Base-by-base conservation (phyloP, 805 yeast genomes). In the Candida rishiriensis region DNA sequence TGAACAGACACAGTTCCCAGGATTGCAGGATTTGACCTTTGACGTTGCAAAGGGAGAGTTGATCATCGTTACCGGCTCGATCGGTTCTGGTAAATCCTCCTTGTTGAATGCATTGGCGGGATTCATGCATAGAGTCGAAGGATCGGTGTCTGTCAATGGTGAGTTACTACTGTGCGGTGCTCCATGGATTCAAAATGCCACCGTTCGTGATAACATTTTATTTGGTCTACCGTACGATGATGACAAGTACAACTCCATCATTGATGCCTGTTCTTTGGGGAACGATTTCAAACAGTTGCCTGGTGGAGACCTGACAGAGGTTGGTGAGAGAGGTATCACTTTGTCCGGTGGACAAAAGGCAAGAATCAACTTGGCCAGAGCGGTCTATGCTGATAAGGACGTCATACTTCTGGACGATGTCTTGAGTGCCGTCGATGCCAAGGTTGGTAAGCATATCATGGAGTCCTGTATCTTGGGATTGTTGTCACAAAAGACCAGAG, bases 321-420 rank as follows among this genome's bases (percentile, higher is more conserved):
- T 87, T 53, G 95, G 95, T 49, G 95, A 87, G 60, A 74, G 87
- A 60, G 95, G 95, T 55, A 81, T 87, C 39, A 85, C 93, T 0
- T 65, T 87, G 35, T 83, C 91, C n/a, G 95, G 95, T 44, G 95
- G 95, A 41, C 95, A 87, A 61, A 87, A 87, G 68, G 91, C 95
- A 0, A 75, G 95, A 61, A 75, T 85, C 41, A 78, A 79, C 53
- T 65, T 85, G 48, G 95, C 95, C 3, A 72, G 95, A 57, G 85
- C 90, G 3, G 87, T 84, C 1, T 85, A 85, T 56, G 79, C 85
- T 28, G 72, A 78, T 33, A 75, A 75, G 33, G 88, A 83, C 53
- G 80, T 85, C 18, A 75, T 82, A 34, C 61, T 85, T 39, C 61
- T 85, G 44, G 95, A 85, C 57, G 95, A 85, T 57, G 87, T 85